Percentiles rank a stretch among this genome's conserved stretches.
These are phyloP conservation scores for Reticulascus tulasneorum DNA, from an alignment of 2,329 filamentous ascomycete species.

Conservation along the genomic window DNA sequence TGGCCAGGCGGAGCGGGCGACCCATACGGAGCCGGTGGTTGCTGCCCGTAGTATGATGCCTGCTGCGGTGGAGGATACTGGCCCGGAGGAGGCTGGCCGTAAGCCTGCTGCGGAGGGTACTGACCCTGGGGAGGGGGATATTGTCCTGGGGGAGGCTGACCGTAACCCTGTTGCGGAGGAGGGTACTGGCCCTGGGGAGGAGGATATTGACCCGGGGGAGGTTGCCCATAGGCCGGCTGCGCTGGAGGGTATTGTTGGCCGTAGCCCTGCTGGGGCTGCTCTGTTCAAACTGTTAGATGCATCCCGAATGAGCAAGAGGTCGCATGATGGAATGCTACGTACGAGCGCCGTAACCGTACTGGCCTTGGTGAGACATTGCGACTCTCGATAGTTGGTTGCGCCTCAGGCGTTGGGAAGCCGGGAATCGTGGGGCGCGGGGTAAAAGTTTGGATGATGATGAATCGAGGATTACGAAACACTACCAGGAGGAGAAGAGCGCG, in stretches of 20 bases:
- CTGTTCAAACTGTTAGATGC: background rate
- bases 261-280: slow-evolving; percentile 30
- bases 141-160: too few relatives aligned
- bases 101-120: slow-evolving; percentile 30
- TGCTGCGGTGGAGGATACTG: slow-evolving; percentile 29
- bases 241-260: slow-evolving; percentile 31
- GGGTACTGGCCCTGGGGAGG: slow-evolving; percentile 30
- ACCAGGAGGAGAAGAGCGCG: too few relatives aligned
- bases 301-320: background rate
- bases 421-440: slow-evolving; percentile 9
- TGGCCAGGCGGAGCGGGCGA: slow-evolving; percentile 17
- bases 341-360: slow-evolving; percentile 30
- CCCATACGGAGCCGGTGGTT: slow-evolving; percentile 20
- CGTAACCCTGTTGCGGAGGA: slow-evolving; percentile 26
- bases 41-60: slow-evolving; percentile 24
- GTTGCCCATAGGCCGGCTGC: too few relatives aligned
- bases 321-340: slow-evolving; percentile 12
- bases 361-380: slow-evolving; percentile 29
- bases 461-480: too few relatives aligned
- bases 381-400: slow-evolving; percentile 1
- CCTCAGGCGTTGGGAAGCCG: slow-evolving; percentile 3
- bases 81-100: too few relatives aligned
- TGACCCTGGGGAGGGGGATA: slow-evolving; percentile 29
- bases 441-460: background rate
- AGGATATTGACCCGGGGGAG: slow-evolving; percentile 21